These are phyloP conservation scores for Auxenochlorella pyrenoidosa DNA, from an alignment of 139 green algal species.

Conservation along the genomic window DNA sequence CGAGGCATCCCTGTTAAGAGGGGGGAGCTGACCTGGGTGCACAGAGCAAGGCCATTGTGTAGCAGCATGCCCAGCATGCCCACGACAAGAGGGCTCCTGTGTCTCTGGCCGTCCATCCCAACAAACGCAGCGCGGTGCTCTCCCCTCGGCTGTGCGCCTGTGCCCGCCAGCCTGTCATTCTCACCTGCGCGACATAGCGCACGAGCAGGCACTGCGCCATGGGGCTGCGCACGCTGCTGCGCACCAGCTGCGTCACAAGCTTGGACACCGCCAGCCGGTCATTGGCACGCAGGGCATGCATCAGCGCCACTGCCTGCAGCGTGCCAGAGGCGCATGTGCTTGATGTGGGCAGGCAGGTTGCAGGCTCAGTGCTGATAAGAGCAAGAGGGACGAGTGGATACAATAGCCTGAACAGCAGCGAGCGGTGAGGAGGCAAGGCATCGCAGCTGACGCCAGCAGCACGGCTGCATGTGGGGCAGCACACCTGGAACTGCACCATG, in stretches of 20 bases:
- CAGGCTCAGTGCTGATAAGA: neutral
- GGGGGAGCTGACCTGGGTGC: no score
- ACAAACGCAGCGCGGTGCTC: no score
- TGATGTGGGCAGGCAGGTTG: neutral
- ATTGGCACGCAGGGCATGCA: constrained; percentile 90
- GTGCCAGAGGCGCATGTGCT: constrained; percentile 54
- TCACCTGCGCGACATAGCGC: constrained; percentile 90
- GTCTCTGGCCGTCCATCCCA: no score
- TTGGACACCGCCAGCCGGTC: constrained; percentile 97
- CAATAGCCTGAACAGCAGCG: neutral
- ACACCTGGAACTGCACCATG: constrained; percentile 75
- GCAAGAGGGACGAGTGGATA: neutral
- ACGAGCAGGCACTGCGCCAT: constrained; percentile 97
- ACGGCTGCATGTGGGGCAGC: neutral
- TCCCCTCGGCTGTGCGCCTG: no score
- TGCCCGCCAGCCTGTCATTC: neutral
- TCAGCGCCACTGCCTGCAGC: constrained; percentile 95
- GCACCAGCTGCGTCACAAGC: constrained; percentile 93
- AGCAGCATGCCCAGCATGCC: no score
- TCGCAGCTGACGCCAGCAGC: neutral
- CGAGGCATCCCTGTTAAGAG: no score
- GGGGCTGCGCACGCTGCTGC: constrained; percentile 84
- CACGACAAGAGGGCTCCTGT: no score
- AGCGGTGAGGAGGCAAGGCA: neutral
- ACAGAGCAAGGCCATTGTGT: no score